Evolutionary conservation across 192 early-diverging fungal genomes (phyloP).

Genomic region (Mortierella hygrophila): DNA sequence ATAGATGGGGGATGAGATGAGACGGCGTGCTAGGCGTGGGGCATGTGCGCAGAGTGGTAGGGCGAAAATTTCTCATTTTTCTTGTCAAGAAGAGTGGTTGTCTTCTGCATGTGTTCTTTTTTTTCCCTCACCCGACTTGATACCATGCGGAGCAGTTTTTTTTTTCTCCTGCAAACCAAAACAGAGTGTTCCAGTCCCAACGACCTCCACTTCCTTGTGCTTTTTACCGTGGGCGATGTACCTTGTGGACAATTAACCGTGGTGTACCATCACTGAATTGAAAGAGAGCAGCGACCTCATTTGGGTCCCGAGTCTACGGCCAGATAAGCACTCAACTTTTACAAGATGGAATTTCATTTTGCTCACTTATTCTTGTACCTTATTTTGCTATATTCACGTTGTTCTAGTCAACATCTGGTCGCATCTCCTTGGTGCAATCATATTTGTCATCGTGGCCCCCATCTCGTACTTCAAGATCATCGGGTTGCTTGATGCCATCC

Average conservation of each 20-base stretch:
- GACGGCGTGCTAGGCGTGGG: not conserved
- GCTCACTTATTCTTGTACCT: not conserved
- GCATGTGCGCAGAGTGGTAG: not conserved
- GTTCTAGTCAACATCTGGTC: conserved; percentile 86
- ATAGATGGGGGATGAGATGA: not conserved
- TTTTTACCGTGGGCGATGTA: not conserved
- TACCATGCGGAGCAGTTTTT: not conserved
- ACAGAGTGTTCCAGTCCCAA: not conserved
- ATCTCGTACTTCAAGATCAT: conserved; percentile 62
- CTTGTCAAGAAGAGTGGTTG: not conserved
- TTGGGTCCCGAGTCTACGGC: not conserved
- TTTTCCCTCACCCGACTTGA: conserved; percentile 3
- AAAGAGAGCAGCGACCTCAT: not conserved
- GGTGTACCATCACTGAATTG: not conserved
- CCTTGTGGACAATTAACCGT: not conserved
- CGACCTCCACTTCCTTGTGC: not conserved
- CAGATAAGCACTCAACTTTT: not conserved
- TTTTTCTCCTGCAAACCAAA: not conserved
- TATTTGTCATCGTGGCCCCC: conserved; percentile 68
- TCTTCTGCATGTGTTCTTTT: conserved; percentile 1
- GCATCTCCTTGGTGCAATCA: conserved; percentile 80
- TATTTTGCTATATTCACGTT: not conserved
- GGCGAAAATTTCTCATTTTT: not conserved
- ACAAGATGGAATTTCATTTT: not conserved
- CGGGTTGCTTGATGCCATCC: conserved; percentile 60